Evolutionary conservation across 768 basidiomycete species (phyloP).

Genomic region (Boletus reticulatus): DNA sequence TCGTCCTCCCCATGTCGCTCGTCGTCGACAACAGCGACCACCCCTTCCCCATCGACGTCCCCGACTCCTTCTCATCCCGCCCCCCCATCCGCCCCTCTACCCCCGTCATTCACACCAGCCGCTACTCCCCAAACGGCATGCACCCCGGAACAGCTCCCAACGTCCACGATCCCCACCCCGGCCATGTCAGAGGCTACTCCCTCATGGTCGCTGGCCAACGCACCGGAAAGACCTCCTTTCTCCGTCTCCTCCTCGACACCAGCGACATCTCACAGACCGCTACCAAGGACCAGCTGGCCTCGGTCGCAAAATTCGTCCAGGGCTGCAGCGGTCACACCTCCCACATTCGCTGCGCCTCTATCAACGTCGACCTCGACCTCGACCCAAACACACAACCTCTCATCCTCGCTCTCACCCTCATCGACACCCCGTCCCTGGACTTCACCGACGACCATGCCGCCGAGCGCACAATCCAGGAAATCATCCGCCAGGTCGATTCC

Average conservation of each 20-base stretch:
- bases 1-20: slow-evolving; percentile 37
- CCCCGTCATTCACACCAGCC: slow-evolving; percentile 21
- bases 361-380: slow-evolving; percentile 66
- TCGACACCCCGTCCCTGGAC: slow-evolving; percentile 84
- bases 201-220: slow-evolving; percentile 81
- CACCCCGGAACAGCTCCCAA: slow-evolving; percentile 28
- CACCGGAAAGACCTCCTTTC: slow-evolving; percentile 86
- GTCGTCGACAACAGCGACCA: slow-evolving; percentile 62
- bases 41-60: slow-evolving; percentile 45
- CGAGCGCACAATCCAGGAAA: slow-evolving; percentile 65
- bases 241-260: slow-evolving; percentile 83
- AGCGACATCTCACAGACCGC: slow-evolving; percentile 60
- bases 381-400: slow-evolving; percentile 44
- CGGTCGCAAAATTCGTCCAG: slow-evolving; percentile 81
- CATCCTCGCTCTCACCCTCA: slow-evolving; percentile 62
- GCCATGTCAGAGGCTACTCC: slow-evolving; percentile 45
- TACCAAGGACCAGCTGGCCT: slow-evolving; percentile 72
- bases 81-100: slow-evolving; percentile 28
- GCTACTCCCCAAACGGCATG: slow-evolving; percentile 27
- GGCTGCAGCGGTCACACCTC: slow-evolving; percentile 70
- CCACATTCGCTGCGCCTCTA: slow-evolving; percentile 64
- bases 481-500: slow-evolving; percentile 67
- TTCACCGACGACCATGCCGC: slow-evolving; percentile 61
- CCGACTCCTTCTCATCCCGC: slow-evolving; percentile 26
- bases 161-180: slow-evolving; percentile 25